Evolutionary conservation across 2,329 filamentous ascomycete species (phyloP).

Genomic region (Stagonosporopsis rhizophila): DNA sequence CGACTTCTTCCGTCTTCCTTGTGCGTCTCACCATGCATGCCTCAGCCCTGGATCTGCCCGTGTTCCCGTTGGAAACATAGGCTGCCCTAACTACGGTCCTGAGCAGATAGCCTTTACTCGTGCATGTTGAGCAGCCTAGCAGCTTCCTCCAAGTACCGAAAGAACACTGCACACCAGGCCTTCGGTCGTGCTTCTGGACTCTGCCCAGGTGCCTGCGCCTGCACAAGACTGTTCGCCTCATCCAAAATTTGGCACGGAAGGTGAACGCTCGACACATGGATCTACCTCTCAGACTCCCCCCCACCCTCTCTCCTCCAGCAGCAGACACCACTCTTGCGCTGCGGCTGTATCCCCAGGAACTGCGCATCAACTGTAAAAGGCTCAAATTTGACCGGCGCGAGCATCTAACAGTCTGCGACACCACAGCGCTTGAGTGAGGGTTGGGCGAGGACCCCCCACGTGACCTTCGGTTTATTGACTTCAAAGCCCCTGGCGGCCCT

Average conservation of each 20-base stretch:
- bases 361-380: no score
- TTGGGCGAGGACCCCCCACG: not conserved
- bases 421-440: not conserved
- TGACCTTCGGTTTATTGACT: not conserved
- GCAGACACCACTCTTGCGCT: no score
- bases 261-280: not conserved
- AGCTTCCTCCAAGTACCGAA: constrained; percentile 9
- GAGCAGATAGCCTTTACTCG: constrained; percentile 2
- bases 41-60: constrained; percentile 4
- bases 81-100: not conserved
- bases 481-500: no score
- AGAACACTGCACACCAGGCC: constrained; percentile 11
- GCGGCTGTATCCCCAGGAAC: no score
- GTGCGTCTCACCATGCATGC: constrained; percentile 9
- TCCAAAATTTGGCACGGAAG: not conserved
- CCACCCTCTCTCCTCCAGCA: no score
- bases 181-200: constrained; percentile 29
- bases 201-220: constrained; percentile 18
- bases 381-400: not conserved
- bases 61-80: constrained; percentile 1
- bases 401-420: not conserved
- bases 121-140: constrained; percentile 5
- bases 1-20: not conserved
- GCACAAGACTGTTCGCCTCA: constrained; percentile 7
- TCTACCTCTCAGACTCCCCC: no score